These are phyloP conservation scores for Colletotrichum endophyticum DNA, from an alignment of 2,329 filamentous ascomycete genomes.

Conservation along the genomic window DNA sequence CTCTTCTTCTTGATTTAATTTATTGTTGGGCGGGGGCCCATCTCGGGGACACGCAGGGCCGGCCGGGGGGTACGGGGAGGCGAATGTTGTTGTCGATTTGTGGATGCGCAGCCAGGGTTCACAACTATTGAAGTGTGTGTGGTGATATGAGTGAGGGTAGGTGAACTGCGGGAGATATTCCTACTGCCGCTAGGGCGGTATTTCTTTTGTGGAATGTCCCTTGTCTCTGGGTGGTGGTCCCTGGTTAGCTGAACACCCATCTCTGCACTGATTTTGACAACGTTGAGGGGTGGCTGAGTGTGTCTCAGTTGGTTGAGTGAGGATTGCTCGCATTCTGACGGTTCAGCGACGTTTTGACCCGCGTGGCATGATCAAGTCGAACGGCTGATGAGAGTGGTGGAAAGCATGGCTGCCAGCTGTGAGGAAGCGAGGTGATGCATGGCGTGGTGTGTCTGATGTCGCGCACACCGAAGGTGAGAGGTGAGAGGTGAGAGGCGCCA, in stretches of 20 bases:
- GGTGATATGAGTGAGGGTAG: neutral
- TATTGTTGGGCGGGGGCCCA: neutral
- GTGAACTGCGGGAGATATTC: neutral
- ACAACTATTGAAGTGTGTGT: constrained; percentile 8
- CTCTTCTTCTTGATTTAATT: neutral
- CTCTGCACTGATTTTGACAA: neutral
- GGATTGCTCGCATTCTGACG: neutral
- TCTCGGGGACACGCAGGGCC: neutral
- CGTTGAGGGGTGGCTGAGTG: neutral
- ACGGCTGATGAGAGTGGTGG: neutral
- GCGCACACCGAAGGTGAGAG: neutral
- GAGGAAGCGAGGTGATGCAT: neutral
- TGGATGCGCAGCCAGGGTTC: neutral
- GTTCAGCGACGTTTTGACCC: neutral
- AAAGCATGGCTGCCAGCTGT: neutral
- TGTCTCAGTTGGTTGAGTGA: neutral
- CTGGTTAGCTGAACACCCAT: neutral
- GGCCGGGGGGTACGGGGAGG: neutral
- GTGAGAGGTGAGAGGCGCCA: neutral
- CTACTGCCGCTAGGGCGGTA: neutral
- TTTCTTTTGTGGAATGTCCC: neutral
- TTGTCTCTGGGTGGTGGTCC: neutral
- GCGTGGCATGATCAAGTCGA: neutral
- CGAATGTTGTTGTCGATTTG: neutral
- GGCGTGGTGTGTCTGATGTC: neutral